Conservation (phyloP, 768 basidiomycete genomes). For the Termitomyces sp. region DNA sequence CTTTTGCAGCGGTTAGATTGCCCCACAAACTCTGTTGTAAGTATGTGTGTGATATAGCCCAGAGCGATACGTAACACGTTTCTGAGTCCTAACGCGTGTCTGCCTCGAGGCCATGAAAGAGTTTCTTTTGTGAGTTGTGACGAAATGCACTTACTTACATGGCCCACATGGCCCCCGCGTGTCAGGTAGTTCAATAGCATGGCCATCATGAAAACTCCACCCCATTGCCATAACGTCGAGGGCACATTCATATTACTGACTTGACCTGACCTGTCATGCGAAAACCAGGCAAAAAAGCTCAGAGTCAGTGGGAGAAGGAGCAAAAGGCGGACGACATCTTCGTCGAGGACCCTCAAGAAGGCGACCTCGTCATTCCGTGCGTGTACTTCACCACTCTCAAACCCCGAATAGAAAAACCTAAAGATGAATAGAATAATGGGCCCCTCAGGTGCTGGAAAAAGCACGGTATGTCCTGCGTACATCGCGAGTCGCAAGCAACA, state of each 20-base stretch:
- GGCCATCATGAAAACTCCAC: neutral
- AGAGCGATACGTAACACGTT: no score
- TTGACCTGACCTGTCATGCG: neutral
- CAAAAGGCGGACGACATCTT: slow-evolving; percentile 5
- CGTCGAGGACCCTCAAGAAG: slow-evolving; percentile 1
- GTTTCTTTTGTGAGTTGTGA: no score
- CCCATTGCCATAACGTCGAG: no score
- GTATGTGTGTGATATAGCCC: no score
- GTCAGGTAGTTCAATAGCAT: neutral
- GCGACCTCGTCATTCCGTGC: slow-evolving; percentile 14
- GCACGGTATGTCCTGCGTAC: slow-evolving; percentile 7
- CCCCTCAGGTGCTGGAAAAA: slow-evolving; percentile 16
- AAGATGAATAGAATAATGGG: slow-evolving; percentile 8
- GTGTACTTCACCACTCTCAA: slow-evolving; percentile 1
- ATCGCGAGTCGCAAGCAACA: no score
- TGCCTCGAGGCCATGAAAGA: no score
- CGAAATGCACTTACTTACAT: neutral
- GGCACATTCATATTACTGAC: no score
- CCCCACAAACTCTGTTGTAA: no score
- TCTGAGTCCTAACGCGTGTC: no score
- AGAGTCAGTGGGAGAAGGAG: slow-evolving; percentile 7
- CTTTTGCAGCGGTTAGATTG: neutral
- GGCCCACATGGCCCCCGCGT: neutral
- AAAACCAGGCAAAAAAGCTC: neutral
- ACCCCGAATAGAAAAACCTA: neutral